A percentile compares a stretch with the other conserved stretches of the same genome.
Evolutionary conservation across 306 rosid genomes (phyloP).

Genomic region (Vicia faba): DNA sequence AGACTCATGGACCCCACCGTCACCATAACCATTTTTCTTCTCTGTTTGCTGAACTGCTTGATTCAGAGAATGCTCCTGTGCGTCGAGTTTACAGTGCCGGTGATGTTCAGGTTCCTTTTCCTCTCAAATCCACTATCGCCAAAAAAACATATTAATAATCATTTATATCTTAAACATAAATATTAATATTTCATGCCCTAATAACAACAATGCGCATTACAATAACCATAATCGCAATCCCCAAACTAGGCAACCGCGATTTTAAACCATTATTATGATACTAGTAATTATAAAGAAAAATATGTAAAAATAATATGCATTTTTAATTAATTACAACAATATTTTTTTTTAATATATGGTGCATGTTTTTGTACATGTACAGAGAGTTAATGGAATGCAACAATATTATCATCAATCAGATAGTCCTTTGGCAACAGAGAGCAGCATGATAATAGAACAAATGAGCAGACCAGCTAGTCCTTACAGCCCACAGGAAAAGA

Average conservation of each 20-base stretch:
- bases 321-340: background rate
- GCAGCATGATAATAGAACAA: constrained; percentile 77
- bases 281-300: no score
- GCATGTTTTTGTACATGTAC: background rate
- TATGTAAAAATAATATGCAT: background rate
- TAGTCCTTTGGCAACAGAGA: constrained; percentile 67
- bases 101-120: constrained; percentile 62
- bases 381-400: constrained; percentile 49
- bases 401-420: constrained; percentile 48
- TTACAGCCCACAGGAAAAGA: constrained; percentile 86
- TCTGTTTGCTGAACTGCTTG: constrained; percentile 42
- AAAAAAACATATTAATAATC: no score
- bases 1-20: constrained; percentile 46
- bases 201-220: no score
- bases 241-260: no score
- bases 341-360: background rate
- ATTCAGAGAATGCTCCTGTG: constrained; percentile 48
- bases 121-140: no score
- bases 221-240: no score
- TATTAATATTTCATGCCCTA: no score
- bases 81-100: constrained; percentile 76
- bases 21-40: constrained; percentile 47
- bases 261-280: no score
- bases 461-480: constrained; percentile 74
- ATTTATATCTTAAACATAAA: no score